Percentiles rank a stretch among this genome's conserved stretches.
phyloP scores from a whole-genome alignment of 2,329 filamentous ascomycete genomes.

The Dothidotthia symphoricarpi region DNA sequence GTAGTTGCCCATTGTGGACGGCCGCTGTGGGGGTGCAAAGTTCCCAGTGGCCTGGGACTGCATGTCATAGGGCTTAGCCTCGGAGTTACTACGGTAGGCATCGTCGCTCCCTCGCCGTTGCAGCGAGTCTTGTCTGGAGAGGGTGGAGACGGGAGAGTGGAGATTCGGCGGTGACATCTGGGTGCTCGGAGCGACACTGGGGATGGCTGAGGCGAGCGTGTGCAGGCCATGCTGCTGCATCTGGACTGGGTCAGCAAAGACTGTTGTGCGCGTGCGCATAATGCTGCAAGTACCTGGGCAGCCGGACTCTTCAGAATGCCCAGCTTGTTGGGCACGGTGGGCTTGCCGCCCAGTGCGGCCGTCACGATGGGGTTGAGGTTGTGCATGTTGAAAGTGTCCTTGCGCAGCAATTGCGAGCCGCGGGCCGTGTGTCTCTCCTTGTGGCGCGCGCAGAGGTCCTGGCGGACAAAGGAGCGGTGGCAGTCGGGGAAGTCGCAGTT shows the following conservation, averaged over 20 bases:
- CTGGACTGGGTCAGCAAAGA: constrained; percentile 13
- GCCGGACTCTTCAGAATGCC: constrained; percentile 13
- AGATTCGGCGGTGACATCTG: constrained; percentile 39
- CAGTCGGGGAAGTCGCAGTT: constrained; percentile 91
- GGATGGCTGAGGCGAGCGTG: constrained; percentile 31
- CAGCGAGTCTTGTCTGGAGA: constrained; percentile 32
- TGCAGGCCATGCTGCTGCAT: constrained; percentile 25
- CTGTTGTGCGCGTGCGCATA: constrained; percentile 14
- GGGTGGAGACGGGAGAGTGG: constrained; percentile 34
- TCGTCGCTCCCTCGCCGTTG: constrained; percentile 39
- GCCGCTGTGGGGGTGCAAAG: constrained; percentile 40
- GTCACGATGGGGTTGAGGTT: constrained; percentile 46
- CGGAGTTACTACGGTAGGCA: constrained; percentile 30
- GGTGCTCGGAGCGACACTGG: constrained; percentile 20
- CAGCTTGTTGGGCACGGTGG: constrained; percentile 19
- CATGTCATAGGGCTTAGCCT: constrained; percentile 39
- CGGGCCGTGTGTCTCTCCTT: constrained; percentile 56
- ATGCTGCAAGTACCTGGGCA: background rate
- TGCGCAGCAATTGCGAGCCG: constrained; percentile 72
- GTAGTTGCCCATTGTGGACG: constrained; percentile 34
- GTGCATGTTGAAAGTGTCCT: constrained; percentile 63
- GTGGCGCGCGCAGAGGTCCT: constrained; percentile 78
- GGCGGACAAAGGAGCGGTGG: constrained; percentile 83
- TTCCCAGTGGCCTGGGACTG: constrained; percentile 34
- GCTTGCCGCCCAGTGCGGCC: constrained; percentile 39